These are phyloP conservation scores for Passiflora organensis DNA, from an alignment of 345 rosid species.

Conservation along the genomic window DNA sequence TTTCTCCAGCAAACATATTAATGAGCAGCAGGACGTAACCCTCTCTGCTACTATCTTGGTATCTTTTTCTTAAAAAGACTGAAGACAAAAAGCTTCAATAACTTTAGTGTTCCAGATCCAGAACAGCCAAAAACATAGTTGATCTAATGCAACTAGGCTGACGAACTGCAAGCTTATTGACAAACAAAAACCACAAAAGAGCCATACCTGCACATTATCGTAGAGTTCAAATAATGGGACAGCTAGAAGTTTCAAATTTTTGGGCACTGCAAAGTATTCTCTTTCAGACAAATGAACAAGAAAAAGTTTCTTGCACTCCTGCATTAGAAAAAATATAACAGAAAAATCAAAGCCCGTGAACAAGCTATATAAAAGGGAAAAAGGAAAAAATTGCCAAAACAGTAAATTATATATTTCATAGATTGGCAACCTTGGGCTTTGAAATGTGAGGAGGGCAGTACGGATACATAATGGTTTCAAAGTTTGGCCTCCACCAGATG, in stretches of 20 bases:
- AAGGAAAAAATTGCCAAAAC: not conserved
- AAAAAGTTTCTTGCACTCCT: conserved; percentile 98
- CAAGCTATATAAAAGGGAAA: not conserved
- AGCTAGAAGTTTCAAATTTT: conserved; percentile 93
- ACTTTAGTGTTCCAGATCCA: too few relatives aligned
- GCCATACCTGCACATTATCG: conserved; percentile 80
- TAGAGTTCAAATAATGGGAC: conserved; percentile 96
- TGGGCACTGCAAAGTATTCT: conserved; percentile 96
- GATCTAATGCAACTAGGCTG: too few relatives aligned
- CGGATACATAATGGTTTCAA: conserved; percentile 93
- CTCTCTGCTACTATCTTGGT: too few relatives aligned
- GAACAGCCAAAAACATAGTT: too few relatives aligned
- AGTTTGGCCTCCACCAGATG: conserved; percentile 99
- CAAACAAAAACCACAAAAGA: too few relatives aligned
- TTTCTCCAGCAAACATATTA: too few relatives aligned
- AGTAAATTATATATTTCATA: not conserved
- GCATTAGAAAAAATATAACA: conserved; percentile 22
- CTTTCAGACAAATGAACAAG: conserved; percentile 92
- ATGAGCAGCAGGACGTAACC: too few relatives aligned
- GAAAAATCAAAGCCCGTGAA: conserved; percentile 6
- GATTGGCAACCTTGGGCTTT: conserved; percentile 72
- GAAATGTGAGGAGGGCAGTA: conserved; percentile 97
- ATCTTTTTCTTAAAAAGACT: too few relatives aligned
- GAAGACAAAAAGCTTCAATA: too few relatives aligned
- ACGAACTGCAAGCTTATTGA: too few relatives aligned